Evolutionary conservation across 2,329 filamentous ascomycete species (phyloP).

Genomic region (Pyrenophora tritici-repentis): DNA sequence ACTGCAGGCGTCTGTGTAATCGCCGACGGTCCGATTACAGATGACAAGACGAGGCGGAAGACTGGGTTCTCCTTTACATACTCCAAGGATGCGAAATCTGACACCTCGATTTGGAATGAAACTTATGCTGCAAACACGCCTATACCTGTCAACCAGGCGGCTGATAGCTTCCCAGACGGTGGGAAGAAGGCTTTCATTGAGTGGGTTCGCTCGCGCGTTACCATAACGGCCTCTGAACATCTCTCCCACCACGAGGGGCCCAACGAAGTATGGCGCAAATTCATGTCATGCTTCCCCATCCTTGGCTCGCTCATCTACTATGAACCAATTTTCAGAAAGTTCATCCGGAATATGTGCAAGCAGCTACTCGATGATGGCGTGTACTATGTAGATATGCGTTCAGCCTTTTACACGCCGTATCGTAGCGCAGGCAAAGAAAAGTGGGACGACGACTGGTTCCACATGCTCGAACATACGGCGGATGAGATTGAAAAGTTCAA

Average conservation of each 20-base stretch:
- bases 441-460: conserved; percentile 69
- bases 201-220: conserved; percentile 76
- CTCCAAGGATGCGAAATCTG: conserved; percentile 48
- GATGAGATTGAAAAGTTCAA: conserved; percentile 82
- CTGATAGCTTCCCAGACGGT: conserved; percentile 74
- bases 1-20: conserved; percentile 75
- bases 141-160: conserved; percentile 65
- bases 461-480: conserved; percentile 73
- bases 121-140: conserved; percentile 65
- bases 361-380: conserved; percentile 81
- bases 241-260: conserved; percentile 81
- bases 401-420: conserved; percentile 75
- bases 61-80: conserved; percentile 64
- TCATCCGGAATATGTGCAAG: conserved; percentile 71
- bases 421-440: conserved; percentile 66
- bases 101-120: conserved; percentile 66
- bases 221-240: conserved; percentile 72
- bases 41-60: conserved; percentile 58
- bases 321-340: conserved; percentile 83
- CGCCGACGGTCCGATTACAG: conserved; percentile 62
- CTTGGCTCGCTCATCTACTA: conserved; percentile 80
- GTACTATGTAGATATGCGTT: conserved; percentile 80
- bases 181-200: conserved; percentile 72
- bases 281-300: conserved; percentile 73
- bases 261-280: conserved; percentile 84